These are phyloP conservation scores for Paraphaeosphaeria minitans DNA, from an alignment of 2,329 filamentous ascomycete genomes.

Conservation along the genomic window DNA sequence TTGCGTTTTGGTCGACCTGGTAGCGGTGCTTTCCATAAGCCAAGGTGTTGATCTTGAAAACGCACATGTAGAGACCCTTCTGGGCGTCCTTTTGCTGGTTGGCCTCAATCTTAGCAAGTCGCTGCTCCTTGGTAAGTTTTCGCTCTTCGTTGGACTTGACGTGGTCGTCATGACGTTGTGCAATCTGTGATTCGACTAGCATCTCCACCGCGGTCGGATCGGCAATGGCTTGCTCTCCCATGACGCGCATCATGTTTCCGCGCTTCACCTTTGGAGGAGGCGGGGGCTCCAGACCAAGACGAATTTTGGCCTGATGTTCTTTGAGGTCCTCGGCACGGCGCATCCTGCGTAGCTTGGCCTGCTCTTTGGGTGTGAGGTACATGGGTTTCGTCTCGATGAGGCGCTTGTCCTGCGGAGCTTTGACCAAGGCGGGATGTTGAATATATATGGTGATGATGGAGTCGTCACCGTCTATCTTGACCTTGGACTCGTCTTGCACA, in stretches of 20 bases:
- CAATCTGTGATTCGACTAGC: constrained; percentile 89
- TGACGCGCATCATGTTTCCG: constrained; percentile 94
- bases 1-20: constrained; percentile 90
- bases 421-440: constrained; percentile 88
- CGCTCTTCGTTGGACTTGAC: constrained; percentile 79
- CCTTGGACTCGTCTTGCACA: constrained; percentile 66
- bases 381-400: constrained; percentile 81
- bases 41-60: constrained; percentile 89
- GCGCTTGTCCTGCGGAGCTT: constrained; percentile 88
- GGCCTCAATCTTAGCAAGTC: constrained; percentile 76
- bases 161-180: constrained; percentile 81
- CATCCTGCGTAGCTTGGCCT: constrained; percentile 87
- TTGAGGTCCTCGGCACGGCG: constrained; percentile 91
- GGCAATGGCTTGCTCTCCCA: constrained; percentile 90
- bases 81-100: constrained; percentile 89
- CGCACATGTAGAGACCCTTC: constrained; percentile 82
- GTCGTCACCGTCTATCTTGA: constrained; percentile 79
- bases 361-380: constrained; percentile 89
- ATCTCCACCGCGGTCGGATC: constrained; percentile 97
- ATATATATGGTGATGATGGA: constrained; percentile 89
- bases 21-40: constrained; percentile 92
- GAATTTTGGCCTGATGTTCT: constrained; percentile 94
- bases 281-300: constrained; percentile 85
- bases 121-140: constrained; percentile 86
- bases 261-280: constrained; percentile 97